Conservation (phyloP, 2,329 filamentous ascomycete species). For the Calcarisporium arbuscula region DNA sequence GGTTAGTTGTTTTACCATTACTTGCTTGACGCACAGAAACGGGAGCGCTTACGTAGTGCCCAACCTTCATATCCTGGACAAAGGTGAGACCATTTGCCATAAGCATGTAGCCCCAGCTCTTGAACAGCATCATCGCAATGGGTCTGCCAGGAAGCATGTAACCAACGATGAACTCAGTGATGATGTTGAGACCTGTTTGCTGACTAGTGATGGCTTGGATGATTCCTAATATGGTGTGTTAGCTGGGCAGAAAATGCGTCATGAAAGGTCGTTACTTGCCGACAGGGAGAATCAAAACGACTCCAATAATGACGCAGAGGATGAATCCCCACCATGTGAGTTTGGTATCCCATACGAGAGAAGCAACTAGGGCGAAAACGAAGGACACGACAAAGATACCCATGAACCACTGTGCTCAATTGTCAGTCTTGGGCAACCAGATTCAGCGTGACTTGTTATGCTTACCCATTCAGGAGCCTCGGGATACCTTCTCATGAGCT, state of each 20-base stretch:
- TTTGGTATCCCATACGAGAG: constrained; percentile 31
- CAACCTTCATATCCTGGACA: constrained; percentile 44
- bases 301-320: constrained; percentile 31
- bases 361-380: constrained; percentile 35
- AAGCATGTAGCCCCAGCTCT: constrained; percentile 40
- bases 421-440: too few species aligned
- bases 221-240: too few species aligned
- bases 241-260: too few species aligned
- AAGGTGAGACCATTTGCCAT: constrained; percentile 40
- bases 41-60: too few species aligned
- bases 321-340: constrained; percentile 38
- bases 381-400: constrained; percentile 40
- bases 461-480: constrained; percentile 49
- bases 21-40: too few species aligned
- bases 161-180: constrained; percentile 43
- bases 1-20: too few species aligned
- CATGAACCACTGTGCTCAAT: too few species aligned
- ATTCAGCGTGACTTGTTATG: too few species aligned
- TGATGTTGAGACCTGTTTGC: constrained; percentile 40
- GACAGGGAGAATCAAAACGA: constrained; percentile 35
- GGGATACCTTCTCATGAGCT: constrained; percentile 51
- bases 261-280: too few species aligned
- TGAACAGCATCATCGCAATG: constrained; percentile 45
- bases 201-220: constrained; percentile 43
- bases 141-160: constrained; percentile 42